Evolutionary conservation across 441 rosid genomes (phyloP).

Genomic region (Eutrema salsugineum): DNA sequence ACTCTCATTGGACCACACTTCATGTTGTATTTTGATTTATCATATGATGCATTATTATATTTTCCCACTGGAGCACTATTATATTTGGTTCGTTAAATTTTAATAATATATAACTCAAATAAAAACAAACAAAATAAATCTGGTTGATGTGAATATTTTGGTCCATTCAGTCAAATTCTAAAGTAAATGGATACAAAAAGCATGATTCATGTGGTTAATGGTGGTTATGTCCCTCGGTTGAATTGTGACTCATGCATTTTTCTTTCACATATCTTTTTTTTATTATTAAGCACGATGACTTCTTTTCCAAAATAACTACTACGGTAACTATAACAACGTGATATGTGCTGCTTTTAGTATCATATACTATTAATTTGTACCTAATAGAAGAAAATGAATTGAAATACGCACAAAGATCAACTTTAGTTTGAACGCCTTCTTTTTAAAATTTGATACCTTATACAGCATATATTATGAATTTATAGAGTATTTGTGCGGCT

Average conservation of each 20-base stretch:
- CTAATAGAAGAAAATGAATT: too few relatives aligned
- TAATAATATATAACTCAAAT: background rate
- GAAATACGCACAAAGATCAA: too few relatives aligned
- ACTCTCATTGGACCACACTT: conserved; percentile 18
- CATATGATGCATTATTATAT: background rate
- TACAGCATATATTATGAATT: background rate
- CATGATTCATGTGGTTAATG: conserved; percentile 20
- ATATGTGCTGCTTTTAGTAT: background rate
- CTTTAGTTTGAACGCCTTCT: background rate
- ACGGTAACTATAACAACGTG: too few relatives aligned
- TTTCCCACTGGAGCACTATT: background rate
- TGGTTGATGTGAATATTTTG: conserved; percentile 5
- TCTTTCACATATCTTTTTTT: background rate
- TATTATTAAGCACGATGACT: background rate
- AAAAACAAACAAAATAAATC: background rate
- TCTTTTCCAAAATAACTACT: background rate
- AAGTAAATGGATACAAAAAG: background rate
- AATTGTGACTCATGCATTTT: conserved; percentile 2
- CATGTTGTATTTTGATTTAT: background rate
- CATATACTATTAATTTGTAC: background rate
- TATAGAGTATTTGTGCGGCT: background rate
- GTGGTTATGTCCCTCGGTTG: background rate
- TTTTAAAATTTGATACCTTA: background rate
- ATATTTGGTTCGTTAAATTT: background rate
- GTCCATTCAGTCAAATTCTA: background rate